phyloP scores from a whole-genome alignment of 2,329 filamentous ascomycete species.

The Emericellopsis cladophorae region DNA sequence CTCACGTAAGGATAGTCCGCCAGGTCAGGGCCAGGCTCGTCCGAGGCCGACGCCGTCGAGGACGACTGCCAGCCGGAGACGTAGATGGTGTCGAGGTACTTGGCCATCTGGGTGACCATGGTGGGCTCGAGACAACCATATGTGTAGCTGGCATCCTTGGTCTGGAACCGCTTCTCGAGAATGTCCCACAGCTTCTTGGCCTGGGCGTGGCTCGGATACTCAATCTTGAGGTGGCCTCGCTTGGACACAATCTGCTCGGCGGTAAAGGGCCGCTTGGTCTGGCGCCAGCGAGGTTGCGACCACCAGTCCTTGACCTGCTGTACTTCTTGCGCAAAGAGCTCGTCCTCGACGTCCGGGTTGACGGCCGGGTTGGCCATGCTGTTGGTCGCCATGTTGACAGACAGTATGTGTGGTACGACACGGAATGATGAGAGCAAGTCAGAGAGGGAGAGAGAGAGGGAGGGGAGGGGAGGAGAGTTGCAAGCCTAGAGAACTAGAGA shows the following conservation, averaged over 20 bases:
- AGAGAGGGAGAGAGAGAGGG: neutral
- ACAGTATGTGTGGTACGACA: neutral
- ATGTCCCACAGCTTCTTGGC: conserved; percentile 93
- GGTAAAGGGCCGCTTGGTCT: conserved; percentile 86
- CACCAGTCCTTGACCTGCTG: conserved; percentile 89
- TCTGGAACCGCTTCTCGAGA: conserved; percentile 77
- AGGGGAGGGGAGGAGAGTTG: conserved; percentile 3
- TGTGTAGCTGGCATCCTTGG: conserved; percentile 77
- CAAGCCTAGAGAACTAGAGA: neutral
- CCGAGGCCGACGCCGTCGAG: conserved; percentile 84
- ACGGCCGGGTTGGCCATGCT: conserved; percentile 49
- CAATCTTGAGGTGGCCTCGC: conserved; percentile 78
- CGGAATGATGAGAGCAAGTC: neutral
- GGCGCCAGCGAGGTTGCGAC: conserved; percentile 80
- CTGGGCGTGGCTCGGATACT: conserved; percentile 81
- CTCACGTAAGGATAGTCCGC: conserved; percentile 89
- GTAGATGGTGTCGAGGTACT: conserved; percentile 96
- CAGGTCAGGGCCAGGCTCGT: conserved; percentile 94
- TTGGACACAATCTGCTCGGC: conserved; percentile 96
- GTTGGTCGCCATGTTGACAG: conserved; percentile 40
- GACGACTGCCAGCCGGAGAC: conserved; percentile 99
- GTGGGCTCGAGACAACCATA: conserved; percentile 97
- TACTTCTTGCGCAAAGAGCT: conserved; percentile 71
- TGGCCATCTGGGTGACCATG: conserved; percentile 98
- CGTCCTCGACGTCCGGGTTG: conserved; percentile 44